A percentile compares a stretch with the other conserved stretches of the same genome.
phyloP scores from a whole-genome alignment of 306 rosid genomes.

The Prinsepia uniflora region DNA sequence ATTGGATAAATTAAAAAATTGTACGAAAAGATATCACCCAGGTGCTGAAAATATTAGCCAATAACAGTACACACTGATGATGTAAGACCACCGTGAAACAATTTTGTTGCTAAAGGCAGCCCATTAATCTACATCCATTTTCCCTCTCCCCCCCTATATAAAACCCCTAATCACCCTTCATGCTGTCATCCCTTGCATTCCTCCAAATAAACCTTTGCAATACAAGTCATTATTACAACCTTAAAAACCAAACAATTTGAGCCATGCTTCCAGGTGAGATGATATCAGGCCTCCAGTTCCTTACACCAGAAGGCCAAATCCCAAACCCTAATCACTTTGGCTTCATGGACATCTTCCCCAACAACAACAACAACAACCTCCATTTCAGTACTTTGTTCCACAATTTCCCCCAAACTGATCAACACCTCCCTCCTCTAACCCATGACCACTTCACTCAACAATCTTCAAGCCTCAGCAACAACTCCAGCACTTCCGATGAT shows the following conservation, averaged over 20 bases:
- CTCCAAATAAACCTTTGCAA: slow-evolving; percentile 11
- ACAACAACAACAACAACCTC: neutral
- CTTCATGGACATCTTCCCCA: slow-evolving; percentile 36
- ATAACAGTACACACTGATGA: slow-evolving; percentile 44
- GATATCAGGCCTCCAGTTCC: slow-evolving; percentile 43
- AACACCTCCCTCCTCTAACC: slow-evolving; percentile 25
- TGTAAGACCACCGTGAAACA: slow-evolving; percentile 47
- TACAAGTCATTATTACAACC: neutral
- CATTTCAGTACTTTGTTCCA: slow-evolving; percentile 28
- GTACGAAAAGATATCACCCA: no score
- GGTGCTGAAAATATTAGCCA: no score
- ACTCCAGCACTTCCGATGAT: slow-evolving; percentile 67
- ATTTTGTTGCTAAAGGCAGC: slow-evolving; percentile 33
- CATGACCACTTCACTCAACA: slow-evolving; percentile 35
- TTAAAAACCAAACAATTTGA: slow-evolving; percentile 1
- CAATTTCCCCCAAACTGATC: slow-evolving; percentile 31
- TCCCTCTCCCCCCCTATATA: slow-evolving; percentile 35
- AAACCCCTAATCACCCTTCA: slow-evolving; percentile 36
- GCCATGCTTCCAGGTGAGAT: slow-evolving; percentile 60
- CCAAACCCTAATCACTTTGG: slow-evolving; percentile 29
- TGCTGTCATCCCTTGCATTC: slow-evolving; percentile 29
- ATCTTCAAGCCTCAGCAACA: slow-evolving; percentile 51
- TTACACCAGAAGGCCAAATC: slow-evolving; percentile 42
- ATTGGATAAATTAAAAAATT: no score
- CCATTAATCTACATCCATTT: slow-evolving; percentile 38